Base-by-base conservation (phyloP, 2,329 filamentous ascomycete genomes). In the Fusarium sp. region DNA sequence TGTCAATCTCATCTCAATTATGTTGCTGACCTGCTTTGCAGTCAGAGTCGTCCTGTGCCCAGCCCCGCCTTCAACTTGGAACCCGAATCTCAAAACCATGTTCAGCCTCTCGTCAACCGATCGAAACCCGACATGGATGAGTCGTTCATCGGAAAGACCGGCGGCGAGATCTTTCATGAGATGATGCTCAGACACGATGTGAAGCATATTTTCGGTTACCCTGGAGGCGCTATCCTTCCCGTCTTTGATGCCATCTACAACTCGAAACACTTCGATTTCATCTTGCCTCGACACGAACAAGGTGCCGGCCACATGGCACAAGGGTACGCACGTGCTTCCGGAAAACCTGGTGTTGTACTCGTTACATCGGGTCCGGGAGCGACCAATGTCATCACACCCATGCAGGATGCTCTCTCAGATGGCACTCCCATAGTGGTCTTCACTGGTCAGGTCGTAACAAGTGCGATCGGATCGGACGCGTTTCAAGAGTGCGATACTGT, bases 221-320 rank as follows among this genome's bases (percentile, higher is more conserved):
- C 94, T 68, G 94, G 94, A 72, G 94, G 95, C 75, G 93, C 95
- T 67, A 98, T 98, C 79, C 88, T 98, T 32, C 95, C 95, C 71
- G 94, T 98, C 39, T 98, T 97, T 81, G 95, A 99, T 78, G 95
- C 95, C 73, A 98, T 99, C 75, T 96, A 96, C 85, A 97, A 97
- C 82, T 98, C 94, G 55, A 88, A 91, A 81, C 91, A 97, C 79
- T 97, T 98, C 81, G 89, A 97, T 63, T 98, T 99, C 75, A 88
- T 98, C 77, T 88, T 98, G 8, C 95, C 95, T 28, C 88, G 91
- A 78, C 95, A 99, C 80, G 95, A 98, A 81, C 95, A 99, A 80
- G 95, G 95, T 68, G 95, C 95, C 56, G 95, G 95, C 65, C 95
- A 99, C 80, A 99, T 98, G 95, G 95, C 95, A 13, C 90, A 98